phyloP scores from a whole-genome alignment of 139 green algal genomes.

The Dunaliella primolecta region DNA sequence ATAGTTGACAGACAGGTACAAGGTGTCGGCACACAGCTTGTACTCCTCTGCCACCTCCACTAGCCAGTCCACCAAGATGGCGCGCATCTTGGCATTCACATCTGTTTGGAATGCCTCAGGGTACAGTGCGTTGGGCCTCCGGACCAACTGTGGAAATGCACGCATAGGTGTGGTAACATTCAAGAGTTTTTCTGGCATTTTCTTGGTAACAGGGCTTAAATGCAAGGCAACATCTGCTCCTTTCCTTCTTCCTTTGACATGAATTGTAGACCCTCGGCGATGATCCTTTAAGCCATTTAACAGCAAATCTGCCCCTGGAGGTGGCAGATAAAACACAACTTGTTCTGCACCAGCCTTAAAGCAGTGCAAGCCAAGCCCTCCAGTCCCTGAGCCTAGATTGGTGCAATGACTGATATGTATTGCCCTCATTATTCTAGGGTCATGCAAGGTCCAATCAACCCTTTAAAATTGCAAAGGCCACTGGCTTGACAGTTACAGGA shows the following conservation, averaged over 20 bases:
- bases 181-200: neutral
- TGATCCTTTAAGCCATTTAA: neutral
- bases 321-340: neutral
- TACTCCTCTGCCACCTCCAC: constrained; percentile 95
- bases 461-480: too few species aligned
- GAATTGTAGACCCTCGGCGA: too few species aligned
- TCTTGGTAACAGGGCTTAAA: too few species aligned
- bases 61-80: constrained; percentile 96
- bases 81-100: constrained; percentile 87
- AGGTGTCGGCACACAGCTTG: constrained; percentile 86
- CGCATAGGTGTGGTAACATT: neutral
- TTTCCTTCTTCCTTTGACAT: too few species aligned
- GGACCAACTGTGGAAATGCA: constrained; percentile 48
- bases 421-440: too few species aligned
- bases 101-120: constrained; percentile 78
- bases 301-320: neutral
- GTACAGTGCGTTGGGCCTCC: constrained; percentile 64
- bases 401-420: too few species aligned
- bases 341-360: too few species aligned
- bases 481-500: too few species aligned
- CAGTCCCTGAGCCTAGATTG: too few species aligned
- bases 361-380: too few species aligned
- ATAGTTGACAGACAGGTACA: constrained; percentile 86
- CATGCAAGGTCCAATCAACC: too few species aligned
- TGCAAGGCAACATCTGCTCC: too few species aligned